phyloP scores from a whole-genome alignment of 192 early-diverging fungal species.

The Coemansia sp. region DNA sequence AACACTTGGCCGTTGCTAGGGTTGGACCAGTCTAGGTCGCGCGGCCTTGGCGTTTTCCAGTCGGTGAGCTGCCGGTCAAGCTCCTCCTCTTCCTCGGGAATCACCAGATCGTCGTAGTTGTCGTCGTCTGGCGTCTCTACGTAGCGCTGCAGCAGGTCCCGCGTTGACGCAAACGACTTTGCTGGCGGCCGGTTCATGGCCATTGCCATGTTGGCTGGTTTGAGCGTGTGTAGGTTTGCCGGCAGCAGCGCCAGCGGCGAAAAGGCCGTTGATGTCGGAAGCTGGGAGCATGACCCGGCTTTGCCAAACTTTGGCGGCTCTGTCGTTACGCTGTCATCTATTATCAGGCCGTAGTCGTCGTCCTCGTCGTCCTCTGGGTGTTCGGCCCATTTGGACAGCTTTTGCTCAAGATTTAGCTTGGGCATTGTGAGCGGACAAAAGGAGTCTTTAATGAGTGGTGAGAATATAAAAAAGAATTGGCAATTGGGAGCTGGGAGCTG shows the following conservation, averaged over 20 bases:
- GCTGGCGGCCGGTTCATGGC: constrained; percentile 13
- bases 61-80: constrained; percentile 39
- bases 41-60: constrained; percentile 39
- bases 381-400: constrained; percentile 44
- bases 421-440: constrained; percentile 4
- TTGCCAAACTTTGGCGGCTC: constrained; percentile 35
- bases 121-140: constrained; percentile 35
- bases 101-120: constrained; percentile 49
- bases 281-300: constrained; percentile 39
- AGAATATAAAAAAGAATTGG: constrained; percentile 1
- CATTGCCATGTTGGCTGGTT: background rate
- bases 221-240: constrained; percentile 26
- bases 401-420: constrained; percentile 38
- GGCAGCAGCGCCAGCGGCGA: constrained; percentile 33
- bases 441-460: background rate
- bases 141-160: constrained; percentile 29
- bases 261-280: constrained; percentile 21
- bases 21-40: constrained; percentile 31
- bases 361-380: constrained; percentile 40
- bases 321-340: constrained; percentile 42
- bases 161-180: constrained; percentile 11
- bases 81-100: constrained; percentile 41
- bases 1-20: constrained; percentile 5
- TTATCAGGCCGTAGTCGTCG: constrained; percentile 49
- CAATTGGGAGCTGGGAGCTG: background rate